Base-by-base conservation (phyloP, 495 filamentous ascomycete genomes). In the Trichoderma orchidacearum region DNA sequence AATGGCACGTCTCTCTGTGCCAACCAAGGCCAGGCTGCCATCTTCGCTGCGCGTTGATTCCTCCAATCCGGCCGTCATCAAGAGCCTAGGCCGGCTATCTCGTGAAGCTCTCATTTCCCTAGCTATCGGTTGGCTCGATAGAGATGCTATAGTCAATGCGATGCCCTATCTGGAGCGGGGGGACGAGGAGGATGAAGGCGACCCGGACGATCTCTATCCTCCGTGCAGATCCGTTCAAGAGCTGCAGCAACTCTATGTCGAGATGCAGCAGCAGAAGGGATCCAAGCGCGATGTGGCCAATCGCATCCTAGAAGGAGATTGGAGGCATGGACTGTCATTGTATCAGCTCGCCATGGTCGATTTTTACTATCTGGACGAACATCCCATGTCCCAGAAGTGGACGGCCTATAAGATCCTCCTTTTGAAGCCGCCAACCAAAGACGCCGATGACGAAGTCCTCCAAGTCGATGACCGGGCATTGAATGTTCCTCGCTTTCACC, bases 321-420 rank as follows among this genome's bases (percentile, higher is more conserved):
- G 89, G 88, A 75, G 87, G 21, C 76, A 82, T 53, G 89, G 89
- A 1, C 71, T 94, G 21, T 84, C 79, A 1, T 69, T 95, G 15
- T 87, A 85, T 59, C 86, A 90, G 63, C 72, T 92, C 3, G 88
- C 86, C 51, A 90, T 89, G 77, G 83, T 84, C 15, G 89, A 94
- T 61, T 69, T 89, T 13, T 85, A 86, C 58, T 75, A 88, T 63
- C 73, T 92, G n/a, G 80, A 90, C 61, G 85, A 90, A 62, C 85
- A 89, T 61, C 85, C 86, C 0, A 73, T 78, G 2, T 77, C 78
- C 1, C 77, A 85, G 58, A 83, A 84, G 69, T 94, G 89, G 89
- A 81, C 81, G 18, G 87, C 87, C 1, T 79, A 90, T 61, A 74
- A 73, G 53, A 69, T 81, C n/a, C 63, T 73, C 13, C 73, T 68